phyloP scores from a whole-genome alignment of 441 rosid genomes.

The Francoa sonchifolia region DNA sequence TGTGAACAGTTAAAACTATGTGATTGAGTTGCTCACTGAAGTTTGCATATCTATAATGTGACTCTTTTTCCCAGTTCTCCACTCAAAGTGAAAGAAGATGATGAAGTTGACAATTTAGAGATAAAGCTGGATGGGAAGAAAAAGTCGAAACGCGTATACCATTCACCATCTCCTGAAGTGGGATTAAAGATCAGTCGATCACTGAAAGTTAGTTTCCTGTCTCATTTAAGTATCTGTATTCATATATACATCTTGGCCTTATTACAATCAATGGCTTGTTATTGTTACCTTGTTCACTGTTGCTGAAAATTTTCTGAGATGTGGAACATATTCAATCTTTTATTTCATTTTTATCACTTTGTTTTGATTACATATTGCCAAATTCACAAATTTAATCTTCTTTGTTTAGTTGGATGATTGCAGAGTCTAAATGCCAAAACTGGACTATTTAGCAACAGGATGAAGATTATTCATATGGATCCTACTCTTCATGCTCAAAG shows the following conservation, averaged over 20 bases:
- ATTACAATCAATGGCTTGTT: not conserved
- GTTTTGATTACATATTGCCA: not conserved
- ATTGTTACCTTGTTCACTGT: not conserved
- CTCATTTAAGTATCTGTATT: no score
- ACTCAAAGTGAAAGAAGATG: slow-evolving; percentile 78
- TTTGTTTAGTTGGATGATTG: slow-evolving; percentile 41
- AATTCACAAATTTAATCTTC: slow-evolving; percentile 22
- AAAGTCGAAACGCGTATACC: slow-evolving; percentile 70
- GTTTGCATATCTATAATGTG: not conserved
- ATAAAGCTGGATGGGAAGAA: slow-evolving; percentile 54
- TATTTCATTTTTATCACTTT: no score
- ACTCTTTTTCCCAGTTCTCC: slow-evolving; percentile 47
- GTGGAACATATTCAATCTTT: no score
- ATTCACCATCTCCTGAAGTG: slow-evolving; percentile 80
- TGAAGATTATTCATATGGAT: slow-evolving; percentile 81
- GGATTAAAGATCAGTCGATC: slow-evolving; percentile 86
- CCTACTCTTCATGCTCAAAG: slow-evolving; percentile 79
- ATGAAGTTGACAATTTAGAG: slow-evolving; percentile 83
- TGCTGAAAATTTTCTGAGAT: no score
- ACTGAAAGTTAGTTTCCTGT: slow-evolving; percentile 55
- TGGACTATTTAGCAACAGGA: slow-evolving; percentile 77
- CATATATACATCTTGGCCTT: not conserved
- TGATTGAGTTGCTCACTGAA: slow-evolving; percentile 3
- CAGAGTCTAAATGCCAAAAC: slow-evolving; percentile 96
- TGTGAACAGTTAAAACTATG: no score